A percentile compares a stretch with the other conserved stretches of the same genome.
These are phyloP conservation scores for Cryptococcus sp. DNA, from an alignment of 1,284 basidiomycete genomes.

Conservation along the genomic window DNA sequence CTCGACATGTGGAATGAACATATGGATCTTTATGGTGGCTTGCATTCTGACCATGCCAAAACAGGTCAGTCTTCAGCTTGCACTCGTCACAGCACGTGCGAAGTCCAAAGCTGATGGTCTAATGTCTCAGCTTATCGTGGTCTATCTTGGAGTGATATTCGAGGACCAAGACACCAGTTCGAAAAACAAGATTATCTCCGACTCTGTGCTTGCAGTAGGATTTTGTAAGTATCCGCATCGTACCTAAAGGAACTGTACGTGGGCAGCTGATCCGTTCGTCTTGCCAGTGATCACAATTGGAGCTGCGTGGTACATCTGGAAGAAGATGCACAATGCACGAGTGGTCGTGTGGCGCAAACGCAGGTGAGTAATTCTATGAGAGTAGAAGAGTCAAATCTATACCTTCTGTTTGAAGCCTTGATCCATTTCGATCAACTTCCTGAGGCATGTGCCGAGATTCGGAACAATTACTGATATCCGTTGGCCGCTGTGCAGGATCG, in stretches of 20 bases:
- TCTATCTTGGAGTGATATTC: conserved; percentile 71
- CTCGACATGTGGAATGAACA: conserved; percentile 73
- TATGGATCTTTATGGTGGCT: conserved; percentile 64
- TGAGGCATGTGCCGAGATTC: not conserved
- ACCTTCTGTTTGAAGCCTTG: not conserved
- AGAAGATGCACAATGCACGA: conserved; percentile 72
- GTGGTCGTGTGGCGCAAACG: conserved; percentile 70
- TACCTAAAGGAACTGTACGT: too few species aligned
- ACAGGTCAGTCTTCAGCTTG: conserved; percentile 41
- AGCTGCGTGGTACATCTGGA: conserved; percentile 81
- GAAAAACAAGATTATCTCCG: conserved; percentile 63
- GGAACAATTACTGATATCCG: not conserved
- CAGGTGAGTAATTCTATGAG: conserved; percentile 66
- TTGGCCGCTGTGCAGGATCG: conserved; percentile 13
- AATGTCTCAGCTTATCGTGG: conserved; percentile 62
- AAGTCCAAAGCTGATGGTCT: conserved; percentile 6
- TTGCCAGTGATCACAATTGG: conserved; percentile 64
- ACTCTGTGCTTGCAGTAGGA: conserved; percentile 64
- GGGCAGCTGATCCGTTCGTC: too few species aligned
- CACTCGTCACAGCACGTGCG: not conserved
- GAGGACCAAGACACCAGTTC: conserved; percentile 31
- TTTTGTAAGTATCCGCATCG: conserved; percentile 38
- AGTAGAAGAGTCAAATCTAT: too few species aligned
- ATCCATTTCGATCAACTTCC: not conserved
- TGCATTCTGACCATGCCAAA: conserved; percentile 76